Percentiles rank a stretch among this genome's conserved stretches.
phyloP scores from a whole-genome alignment of 2,329 filamentous ascomycete species.

The Botrytis squamosa region DNA sequence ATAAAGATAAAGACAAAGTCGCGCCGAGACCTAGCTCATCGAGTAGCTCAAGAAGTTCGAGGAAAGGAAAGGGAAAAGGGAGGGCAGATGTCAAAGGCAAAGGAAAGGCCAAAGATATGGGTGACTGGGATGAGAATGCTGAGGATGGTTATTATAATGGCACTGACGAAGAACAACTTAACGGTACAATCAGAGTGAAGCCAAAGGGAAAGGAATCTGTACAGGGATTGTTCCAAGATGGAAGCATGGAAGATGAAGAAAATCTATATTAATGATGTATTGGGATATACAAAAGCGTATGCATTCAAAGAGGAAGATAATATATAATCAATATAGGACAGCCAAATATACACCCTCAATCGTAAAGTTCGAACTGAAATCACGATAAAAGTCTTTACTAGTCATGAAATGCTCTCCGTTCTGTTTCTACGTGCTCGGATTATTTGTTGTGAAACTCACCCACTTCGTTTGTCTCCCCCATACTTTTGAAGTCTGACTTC shows the following conservation, averaged over 20 bases:
- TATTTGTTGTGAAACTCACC: neutral
- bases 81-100: constrained; percentile 28
- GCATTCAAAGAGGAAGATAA: neutral
- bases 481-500: no score
- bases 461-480: neutral
- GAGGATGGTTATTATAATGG: constrained; percentile 30
- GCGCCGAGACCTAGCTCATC: constrained; percentile 11
- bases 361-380: neutral
- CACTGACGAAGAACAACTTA: constrained; percentile 17
- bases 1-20: constrained; percentile 40
- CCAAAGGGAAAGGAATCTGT: constrained; percentile 52
- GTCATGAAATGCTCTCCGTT: neutral
- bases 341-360: neutral
- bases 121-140: constrained; percentile 39
- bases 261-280: constrained; percentile 38
- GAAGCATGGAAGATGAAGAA: constrained; percentile 38
- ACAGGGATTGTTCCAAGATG: constrained; percentile 27
- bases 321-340: neutral
- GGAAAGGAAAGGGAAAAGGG: constrained; percentile 32
- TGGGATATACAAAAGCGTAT: neutral
- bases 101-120: constrained; percentile 43
- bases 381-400: neutral
- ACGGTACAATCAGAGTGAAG: constrained; percentile 18
- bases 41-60: constrained; percentile 23
- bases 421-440: neutral